Conservation (phyloP, 192 early-diverging fungal genomes). For the Coemansia nantahalensis region DNA sequence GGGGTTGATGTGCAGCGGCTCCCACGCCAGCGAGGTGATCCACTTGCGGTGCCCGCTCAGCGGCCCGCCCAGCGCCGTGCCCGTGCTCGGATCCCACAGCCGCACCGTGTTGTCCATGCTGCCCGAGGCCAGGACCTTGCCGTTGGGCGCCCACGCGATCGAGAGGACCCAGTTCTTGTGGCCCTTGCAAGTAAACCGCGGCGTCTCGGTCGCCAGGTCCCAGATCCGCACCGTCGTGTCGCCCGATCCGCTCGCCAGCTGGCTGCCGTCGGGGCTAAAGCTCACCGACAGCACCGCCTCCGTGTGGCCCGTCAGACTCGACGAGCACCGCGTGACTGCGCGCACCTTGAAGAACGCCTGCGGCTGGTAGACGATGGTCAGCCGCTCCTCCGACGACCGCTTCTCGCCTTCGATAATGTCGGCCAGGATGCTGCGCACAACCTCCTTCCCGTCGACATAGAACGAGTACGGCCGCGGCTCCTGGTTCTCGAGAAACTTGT, state of each 20-base stretch:
- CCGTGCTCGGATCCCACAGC: slow-evolving; percentile 88
- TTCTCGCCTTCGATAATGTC: slow-evolving; percentile 78
- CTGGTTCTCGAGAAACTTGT: slow-evolving; percentile 77
- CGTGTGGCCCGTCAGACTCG: slow-evolving; percentile 84
- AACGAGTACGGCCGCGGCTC: slow-evolving; percentile 95
- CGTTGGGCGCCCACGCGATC: slow-evolving; percentile 93
- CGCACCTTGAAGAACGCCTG: slow-evolving; percentile 95
- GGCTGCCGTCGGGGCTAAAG: slow-evolving; percentile 87
- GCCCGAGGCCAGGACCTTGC: slow-evolving; percentile 79
- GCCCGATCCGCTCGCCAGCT: slow-evolving; percentile 93
- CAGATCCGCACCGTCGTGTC: slow-evolving; percentile 95
- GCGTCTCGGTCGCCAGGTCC: slow-evolving; percentile 98
- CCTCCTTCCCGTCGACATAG: slow-evolving; percentile 83
- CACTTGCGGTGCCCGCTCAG: slow-evolving; percentile 84
- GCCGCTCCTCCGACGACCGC: slow-evolving; percentile 84
- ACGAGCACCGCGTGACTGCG: slow-evolving; percentile 88
- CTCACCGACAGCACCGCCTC: slow-evolving; percentile 88
- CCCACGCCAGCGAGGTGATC: slow-evolving; percentile 92
- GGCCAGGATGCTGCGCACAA: slow-evolving; percentile 65
- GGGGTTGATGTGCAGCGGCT: slow-evolving; percentile 84
- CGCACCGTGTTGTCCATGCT: slow-evolving; percentile 91
- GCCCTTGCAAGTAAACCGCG: slow-evolving; percentile 74
- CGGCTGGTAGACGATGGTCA: slow-evolving; percentile 90
- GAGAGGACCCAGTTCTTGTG: slow-evolving; percentile 93
- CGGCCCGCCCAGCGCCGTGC: slow-evolving; percentile 71